Evolutionary conservation across 441 rosid genomes (phyloP).

Genomic region (Theobroma grandiflorum): DNA sequence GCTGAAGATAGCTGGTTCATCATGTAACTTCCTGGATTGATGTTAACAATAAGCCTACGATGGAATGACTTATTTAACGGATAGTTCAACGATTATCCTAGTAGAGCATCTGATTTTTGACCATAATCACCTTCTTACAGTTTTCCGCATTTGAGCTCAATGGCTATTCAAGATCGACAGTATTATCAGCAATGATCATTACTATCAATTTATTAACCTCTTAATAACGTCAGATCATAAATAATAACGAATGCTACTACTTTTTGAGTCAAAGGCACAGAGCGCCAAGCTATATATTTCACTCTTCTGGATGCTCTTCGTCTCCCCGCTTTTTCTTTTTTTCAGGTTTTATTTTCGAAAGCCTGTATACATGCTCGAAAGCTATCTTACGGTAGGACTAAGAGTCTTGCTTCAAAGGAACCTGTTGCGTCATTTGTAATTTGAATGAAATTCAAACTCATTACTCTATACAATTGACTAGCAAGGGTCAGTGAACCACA

Average conservation of each 20-base stretch:
- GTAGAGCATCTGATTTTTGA: background rate
- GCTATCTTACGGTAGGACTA: background rate
- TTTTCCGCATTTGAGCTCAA: background rate
- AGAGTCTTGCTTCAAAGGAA: background rate
- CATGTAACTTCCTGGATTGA: background rate
- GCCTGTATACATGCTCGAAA: background rate
- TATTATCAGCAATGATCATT: background rate
- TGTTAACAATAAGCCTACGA: background rate
- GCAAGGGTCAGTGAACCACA: background rate
- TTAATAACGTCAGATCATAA: background rate
- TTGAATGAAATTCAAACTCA: background rate
- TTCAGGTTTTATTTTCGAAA: background rate
- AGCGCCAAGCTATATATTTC: background rate
- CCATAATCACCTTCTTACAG: background rate
- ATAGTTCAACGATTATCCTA: background rate
- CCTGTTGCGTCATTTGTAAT: background rate
- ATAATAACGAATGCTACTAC: background rate
- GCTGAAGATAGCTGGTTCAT: background rate
- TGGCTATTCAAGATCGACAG: background rate
- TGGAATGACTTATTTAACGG: constrained; percentile 1
- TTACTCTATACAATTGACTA: background rate
- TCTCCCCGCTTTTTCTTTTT: background rate
- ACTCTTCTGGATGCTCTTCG: background rate
- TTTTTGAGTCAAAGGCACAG: background rate
- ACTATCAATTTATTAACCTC: background rate